These are phyloP conservation scores for Dictyostelium purpureum DNA, from an alignment of 78 protist species.

Conservation along the genomic window DNA sequence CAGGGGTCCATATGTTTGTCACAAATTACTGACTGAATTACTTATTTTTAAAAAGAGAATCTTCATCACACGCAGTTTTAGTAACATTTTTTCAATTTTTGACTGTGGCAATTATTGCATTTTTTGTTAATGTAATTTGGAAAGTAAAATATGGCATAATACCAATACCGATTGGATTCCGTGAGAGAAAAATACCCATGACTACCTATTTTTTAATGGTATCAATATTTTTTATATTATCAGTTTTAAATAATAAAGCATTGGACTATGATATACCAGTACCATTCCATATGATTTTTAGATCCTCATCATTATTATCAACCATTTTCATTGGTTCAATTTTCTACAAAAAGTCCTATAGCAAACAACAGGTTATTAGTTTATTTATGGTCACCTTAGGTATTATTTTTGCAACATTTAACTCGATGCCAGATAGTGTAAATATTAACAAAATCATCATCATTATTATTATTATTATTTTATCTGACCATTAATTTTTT, in stretches of 20 bases:
- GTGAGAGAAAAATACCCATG: constrained; percentile 64
- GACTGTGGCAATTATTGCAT: constrained; percentile 50
- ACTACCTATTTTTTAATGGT: constrained; percentile 57
- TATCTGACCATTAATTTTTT: not conserved
- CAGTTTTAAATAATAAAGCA: constrained; percentile 64
- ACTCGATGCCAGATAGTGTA: constrained; percentile 61
- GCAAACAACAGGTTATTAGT: constrained; percentile 22
- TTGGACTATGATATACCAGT: constrained; percentile 45
- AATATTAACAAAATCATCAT: not conserved
- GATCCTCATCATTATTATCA: constrained; percentile 71
- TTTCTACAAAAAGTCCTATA: constrained; percentile 18
- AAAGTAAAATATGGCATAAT: not conserved
- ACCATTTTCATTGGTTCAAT: constrained; percentile 46
- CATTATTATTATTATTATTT: not conserved
- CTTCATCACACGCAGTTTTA: constrained; percentile 36
- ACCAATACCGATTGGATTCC: constrained; percentile 23
- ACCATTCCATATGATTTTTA: constrained; percentile 83
- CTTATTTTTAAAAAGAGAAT: constrained; percentile 4
- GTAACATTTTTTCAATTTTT: constrained; percentile 70
- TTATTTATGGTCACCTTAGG: constrained; percentile 70
- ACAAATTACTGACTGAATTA: too few relatives aligned
- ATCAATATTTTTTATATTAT: constrained; percentile 52
- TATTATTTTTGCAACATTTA: constrained; percentile 52
- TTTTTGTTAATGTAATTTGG: constrained; percentile 35
- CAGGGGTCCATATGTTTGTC: not conserved